phyloP scores from a whole-genome alignment of 176 grass and related monocot species.

The Saccharum officinarum region DNA sequence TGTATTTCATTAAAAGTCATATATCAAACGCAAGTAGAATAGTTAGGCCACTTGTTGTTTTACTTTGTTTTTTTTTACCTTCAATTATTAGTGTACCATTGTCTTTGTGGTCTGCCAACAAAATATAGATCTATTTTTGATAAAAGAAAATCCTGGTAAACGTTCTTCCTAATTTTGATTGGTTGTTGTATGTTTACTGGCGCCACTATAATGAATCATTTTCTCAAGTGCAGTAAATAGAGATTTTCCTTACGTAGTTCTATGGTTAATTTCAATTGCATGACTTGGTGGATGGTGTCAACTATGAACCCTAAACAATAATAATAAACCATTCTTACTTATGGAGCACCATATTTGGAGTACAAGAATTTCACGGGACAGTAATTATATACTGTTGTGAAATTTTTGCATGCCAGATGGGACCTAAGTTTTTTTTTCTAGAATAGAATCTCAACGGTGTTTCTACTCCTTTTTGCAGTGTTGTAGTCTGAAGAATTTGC shows the following conservation, averaged over 20 bases:
- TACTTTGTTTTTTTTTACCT: neutral
- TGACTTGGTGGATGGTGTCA: neutral
- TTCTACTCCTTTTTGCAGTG: conserved; percentile 16
- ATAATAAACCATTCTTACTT: neutral
- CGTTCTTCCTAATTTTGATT: neutral
- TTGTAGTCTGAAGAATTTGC: conserved; percentile 19
- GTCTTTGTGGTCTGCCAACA: neutral
- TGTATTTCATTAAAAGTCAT: too few relatives aligned
- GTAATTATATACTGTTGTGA: neutral
- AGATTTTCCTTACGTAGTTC: neutral
- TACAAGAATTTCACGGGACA: neutral
- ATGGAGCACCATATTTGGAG: neutral
- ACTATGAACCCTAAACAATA: neutral
- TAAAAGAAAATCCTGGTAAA: neutral
- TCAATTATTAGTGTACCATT: neutral
- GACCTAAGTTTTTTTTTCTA: neutral
- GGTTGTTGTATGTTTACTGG: neutral
- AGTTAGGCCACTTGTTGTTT: neutral
- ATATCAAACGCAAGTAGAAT: neutral
- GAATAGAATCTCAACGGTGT: neutral
- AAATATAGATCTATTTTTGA: neutral
- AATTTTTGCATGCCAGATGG: neutral
- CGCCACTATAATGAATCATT: neutral
- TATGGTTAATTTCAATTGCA: neutral
- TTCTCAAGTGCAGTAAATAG: neutral